Conservation (phyloP, 768 basidiomycete genomes). For the Tylopilus sp. region DNA sequence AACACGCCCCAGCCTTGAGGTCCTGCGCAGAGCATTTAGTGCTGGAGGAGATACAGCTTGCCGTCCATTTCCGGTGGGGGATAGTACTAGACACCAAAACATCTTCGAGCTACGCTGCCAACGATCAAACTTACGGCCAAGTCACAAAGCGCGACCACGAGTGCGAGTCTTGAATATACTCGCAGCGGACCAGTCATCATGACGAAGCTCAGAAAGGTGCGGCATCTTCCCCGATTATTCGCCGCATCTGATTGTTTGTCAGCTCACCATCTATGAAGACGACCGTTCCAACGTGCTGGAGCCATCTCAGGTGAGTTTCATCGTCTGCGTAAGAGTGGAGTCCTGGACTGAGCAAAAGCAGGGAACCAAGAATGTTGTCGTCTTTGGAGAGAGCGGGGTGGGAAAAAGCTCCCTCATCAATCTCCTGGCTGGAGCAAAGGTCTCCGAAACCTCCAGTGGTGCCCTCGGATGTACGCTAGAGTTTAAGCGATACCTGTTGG, state of each 20-base stretch:
- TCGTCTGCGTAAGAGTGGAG: not conserved
- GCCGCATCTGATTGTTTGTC: not conserved
- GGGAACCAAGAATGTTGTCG: slow-evolving; percentile 32
- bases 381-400: slow-evolving; percentile 43
- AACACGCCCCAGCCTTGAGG: slow-evolving; percentile 20
- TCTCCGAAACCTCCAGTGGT: slow-evolving; percentile 30
- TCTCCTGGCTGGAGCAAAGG: slow-evolving; percentile 30
- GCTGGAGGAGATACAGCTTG: slow-evolving; percentile 16
- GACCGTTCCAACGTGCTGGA: not conserved
- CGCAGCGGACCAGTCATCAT: not conserved
- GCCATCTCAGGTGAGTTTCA: slow-evolving; percentile 8
- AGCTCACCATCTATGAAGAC: slow-evolving; percentile 8
- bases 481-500: slow-evolving; percentile 20
- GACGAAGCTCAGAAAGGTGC: slow-evolving; percentile 13
- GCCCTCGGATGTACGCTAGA: slow-evolving; percentile 37
- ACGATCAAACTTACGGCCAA: not conserved
- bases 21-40: not conserved
- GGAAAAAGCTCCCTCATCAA: slow-evolving; percentile 47
- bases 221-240: not conserved
- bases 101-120: not conserved
- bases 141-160: slow-evolving; percentile 1
- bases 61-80: not conserved
- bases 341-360: slow-evolving; percentile 2
- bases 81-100: slow-evolving; percentile 3
- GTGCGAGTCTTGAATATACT: slow-evolving; percentile 3